Percentiles rank a stretch among this genome's conserved stretches.
Evolutionary conservation across 176 grass and related monocot genomes (phyloP).

Genomic region (Tillandsia leiboldiana): DNA sequence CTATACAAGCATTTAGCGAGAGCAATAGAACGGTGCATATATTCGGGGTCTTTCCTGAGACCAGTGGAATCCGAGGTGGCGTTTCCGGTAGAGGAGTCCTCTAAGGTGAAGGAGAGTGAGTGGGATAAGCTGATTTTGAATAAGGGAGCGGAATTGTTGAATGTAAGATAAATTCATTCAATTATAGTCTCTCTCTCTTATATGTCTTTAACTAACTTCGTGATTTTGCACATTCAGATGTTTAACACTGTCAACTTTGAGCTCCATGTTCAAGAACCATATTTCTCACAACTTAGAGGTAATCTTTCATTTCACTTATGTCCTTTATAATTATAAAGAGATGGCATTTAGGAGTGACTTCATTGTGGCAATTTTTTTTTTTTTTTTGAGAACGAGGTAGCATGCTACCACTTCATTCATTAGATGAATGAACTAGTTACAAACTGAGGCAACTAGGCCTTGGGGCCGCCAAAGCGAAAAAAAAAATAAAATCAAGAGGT

Average conservation of each 20-base stretch:
- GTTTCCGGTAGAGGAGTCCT: conserved; percentile 17
- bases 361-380: not conserved
- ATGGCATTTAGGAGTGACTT: not conserved
- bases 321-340: conserved; percentile 5
- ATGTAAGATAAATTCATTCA: conserved; percentile 26
- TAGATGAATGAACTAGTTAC: too few species aligned
- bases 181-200: not conserved
- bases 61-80: conserved; percentile 5
- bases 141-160: conserved; percentile 36
- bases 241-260: conserved; percentile 45
- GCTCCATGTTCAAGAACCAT: conserved; percentile 93
- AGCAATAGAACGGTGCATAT: conserved; percentile 21
- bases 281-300: conserved; percentile 80
- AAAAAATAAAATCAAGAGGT: too few species aligned
- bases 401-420: too few species aligned
- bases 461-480: too few species aligned
- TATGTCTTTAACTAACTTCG: conserved; percentile 12
- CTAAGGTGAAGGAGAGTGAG: conserved; percentile 27
- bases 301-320: not conserved
- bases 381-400: too few species aligned
- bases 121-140: conserved; percentile 43
- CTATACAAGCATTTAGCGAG: conserved; percentile 44
- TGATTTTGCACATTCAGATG: conserved; percentile 31
- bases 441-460: too few species aligned
- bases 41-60: conserved; percentile 25